These are phyloP conservation scores for Metarhizium humberi DNA, from an alignment of 2,329 filamentous ascomycete species.

Conservation along the genomic window DNA sequence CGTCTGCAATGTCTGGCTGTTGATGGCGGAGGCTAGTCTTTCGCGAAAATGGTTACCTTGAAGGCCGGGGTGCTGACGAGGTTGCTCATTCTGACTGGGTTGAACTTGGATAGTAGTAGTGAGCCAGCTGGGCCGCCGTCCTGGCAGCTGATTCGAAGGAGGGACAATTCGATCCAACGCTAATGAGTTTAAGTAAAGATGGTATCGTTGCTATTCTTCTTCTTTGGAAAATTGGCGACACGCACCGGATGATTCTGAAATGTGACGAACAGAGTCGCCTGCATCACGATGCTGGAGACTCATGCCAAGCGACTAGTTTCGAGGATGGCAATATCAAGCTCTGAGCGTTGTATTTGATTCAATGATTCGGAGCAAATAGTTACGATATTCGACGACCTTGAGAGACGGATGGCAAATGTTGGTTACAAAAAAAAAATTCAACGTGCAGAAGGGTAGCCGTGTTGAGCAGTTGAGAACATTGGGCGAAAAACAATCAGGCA, in stretches of 20 bases:
- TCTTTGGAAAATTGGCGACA: background rate
- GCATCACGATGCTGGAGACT: background rate
- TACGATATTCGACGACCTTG: background rate
- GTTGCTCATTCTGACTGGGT: background rate
- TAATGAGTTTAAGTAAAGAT: background rate
- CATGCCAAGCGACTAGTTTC: background rate
- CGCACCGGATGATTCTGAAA: background rate
- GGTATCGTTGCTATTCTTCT: background rate
- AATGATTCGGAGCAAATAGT: background rate
- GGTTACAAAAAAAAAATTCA: background rate
- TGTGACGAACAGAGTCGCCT: background rate
- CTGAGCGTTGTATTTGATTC: background rate
- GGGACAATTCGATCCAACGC: background rate
- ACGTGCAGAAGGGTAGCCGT: background rate
- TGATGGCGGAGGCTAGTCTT: background rate
- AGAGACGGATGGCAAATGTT: background rate
- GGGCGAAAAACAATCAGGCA: background rate
- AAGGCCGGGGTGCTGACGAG: background rate
- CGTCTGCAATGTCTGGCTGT: background rate
- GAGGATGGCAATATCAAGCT: background rate
- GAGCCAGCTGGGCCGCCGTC: background rate
- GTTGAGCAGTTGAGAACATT: background rate
- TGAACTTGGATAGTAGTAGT: background rate
- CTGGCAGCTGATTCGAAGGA: background rate
- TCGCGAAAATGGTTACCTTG: background rate